Base-by-base conservation (phyloP, 2,329 filamentous ascomycete genomes). In the Didymella lethalis region DNA sequence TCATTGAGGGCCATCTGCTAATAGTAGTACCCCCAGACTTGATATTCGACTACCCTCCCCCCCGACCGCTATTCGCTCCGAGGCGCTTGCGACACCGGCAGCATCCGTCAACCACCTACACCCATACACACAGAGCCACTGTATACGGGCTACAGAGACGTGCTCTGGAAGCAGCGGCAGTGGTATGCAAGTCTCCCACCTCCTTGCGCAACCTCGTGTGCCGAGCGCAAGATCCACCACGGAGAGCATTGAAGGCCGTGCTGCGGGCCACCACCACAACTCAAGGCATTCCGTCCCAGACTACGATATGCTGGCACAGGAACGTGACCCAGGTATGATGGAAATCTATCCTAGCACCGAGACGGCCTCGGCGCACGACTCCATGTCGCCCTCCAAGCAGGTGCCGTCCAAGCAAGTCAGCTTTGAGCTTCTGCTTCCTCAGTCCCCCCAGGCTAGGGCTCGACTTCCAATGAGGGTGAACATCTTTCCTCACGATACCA, bases 401-500 rank as follows among this genome's bases (percentile, higher is more conserved):
- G 64, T 70, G 57, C 76, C 80, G 64, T 79, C 80, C 59, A 93
- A 93, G 83, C 89, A 88, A 73, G 89, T 93, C 80, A 86, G 89
- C 81, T 93, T 94, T 78, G 88, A 92, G 78, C 84, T 93, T 54
- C 83, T 92, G 67, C 87, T 90, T 69, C 83, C 85, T 53, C 86
- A 90, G 68, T 85, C 86, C 31, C 86, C 87, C 61, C 86, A 89
- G 74, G 87, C 86, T 69, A 86, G 87, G 69, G 90, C 90, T 79
- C 88, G 91, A 73, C 83, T 93, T 66, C 90, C 91, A n/a, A 89
- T 94, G 86, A 85, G 90, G 71, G 90, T 94, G 53, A 91, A 96
- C 73, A 97, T 99, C 68, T 97, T 90, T 73, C 92, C 92, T 46
- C 93, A 98, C 78, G 95, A 99, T 82, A 93, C 92, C 51, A 98